Evolutionary conservation across 257 asterid genomes (phyloP).

Genomic region (Ajuga chamaepitys): DNA sequence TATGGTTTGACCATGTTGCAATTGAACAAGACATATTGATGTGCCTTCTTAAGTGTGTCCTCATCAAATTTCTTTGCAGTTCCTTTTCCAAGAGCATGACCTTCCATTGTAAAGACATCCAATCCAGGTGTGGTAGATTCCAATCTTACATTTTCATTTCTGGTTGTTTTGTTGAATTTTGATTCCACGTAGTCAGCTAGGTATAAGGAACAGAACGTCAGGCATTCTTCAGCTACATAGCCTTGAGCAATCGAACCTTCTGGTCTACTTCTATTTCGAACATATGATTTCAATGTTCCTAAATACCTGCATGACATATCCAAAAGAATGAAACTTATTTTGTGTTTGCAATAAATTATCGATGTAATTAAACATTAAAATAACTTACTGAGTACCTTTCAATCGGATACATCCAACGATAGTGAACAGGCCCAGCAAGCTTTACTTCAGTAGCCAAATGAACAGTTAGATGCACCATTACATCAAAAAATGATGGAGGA

Average conservation of each 20-base stretch:
- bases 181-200: background rate
- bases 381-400: background rate
- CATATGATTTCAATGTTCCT: background rate
- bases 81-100: background rate
- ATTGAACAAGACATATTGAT: no score
- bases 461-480: no score
- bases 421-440: background rate
- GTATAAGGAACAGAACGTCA: background rate
- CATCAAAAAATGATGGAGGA: no score
- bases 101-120: background rate
- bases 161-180: background rate
- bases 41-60: no score
- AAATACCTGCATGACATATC: background rate
- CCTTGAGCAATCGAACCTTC: no score
- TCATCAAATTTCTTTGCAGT: no score
- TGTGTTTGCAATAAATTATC: no score
- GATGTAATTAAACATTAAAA: background rate
- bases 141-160: background rate
- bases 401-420: conserved; percentile 3
- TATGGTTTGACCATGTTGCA: no score
- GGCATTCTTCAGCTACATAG: conserved; percentile 2
- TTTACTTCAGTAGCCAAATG: no score
- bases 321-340: background rate
- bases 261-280: no score
- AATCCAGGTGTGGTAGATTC: background rate